A percentile compares a stretch with the other conserved stretches of the same genome.
Conservation (phyloP, 2,329 filamentous ascomycete species). For the Fusarium sp. region DNA sequence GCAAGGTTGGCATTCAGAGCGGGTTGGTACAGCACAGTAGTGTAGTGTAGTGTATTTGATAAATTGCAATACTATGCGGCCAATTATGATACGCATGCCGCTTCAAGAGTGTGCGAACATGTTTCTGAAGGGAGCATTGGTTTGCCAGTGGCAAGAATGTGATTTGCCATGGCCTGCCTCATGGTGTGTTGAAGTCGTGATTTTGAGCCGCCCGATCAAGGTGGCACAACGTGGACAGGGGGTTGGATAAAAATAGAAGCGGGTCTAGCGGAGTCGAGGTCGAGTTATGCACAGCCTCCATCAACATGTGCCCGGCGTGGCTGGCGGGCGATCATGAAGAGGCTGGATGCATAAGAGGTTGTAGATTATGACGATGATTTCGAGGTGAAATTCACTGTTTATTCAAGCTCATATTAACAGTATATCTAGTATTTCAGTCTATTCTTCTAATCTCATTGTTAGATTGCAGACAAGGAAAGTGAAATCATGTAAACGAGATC, state of each 20-base stretch:
- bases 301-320: constrained; percentile 5
- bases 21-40: neutral
- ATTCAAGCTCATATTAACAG: neutral
- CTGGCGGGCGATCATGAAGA: constrained; percentile 12
- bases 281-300: constrained; percentile 32
- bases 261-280: neutral
- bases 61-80: neutral
- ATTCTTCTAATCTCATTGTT: neutral
- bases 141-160: neutral
- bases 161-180: neutral
- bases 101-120: neutral
- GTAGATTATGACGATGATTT: constrained; percentile 9
- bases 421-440: neutral
- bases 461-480: constrained; percentile 5
- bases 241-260: constrained; percentile 37
- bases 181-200: neutral
- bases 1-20: neutral
- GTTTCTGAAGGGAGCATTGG: constrained; percentile 1
- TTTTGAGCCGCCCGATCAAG: constrained; percentile 27
- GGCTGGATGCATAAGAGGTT: constrained; percentile 9
- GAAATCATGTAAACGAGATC: constrained; percentile 20
- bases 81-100: neutral
- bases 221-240: constrained; percentile 10
- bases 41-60: neutral
- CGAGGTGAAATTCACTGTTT: neutral